Conservation (phyloP, 176 grass and related monocot species). For the Urochloa ruziziensis region DNA sequence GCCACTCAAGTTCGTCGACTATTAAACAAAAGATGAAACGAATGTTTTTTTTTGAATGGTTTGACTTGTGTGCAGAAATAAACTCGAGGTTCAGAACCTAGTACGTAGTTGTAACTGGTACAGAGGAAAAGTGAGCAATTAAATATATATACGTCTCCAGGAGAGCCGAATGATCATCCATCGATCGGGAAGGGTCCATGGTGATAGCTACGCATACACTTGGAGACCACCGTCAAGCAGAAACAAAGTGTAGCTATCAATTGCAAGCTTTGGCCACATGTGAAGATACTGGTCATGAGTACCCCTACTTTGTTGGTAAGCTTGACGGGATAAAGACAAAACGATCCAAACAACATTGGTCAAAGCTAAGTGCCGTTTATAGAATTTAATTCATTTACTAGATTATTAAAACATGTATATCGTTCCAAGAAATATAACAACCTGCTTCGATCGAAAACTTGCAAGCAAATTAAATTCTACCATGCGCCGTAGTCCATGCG, state of each 20-base stretch:
- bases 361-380: neutral
- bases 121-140: no score
- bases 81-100: neutral
- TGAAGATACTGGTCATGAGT: neutral
- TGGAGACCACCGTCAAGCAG: neutral
- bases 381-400: neutral
- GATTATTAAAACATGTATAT: no score
- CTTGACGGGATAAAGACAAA: neutral
- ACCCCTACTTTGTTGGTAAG: neutral
- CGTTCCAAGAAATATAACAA: no score
- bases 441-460: neutral
- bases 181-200: neutral
- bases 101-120: neutral
- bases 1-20: neutral
- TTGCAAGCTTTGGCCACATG: constrained; percentile 2
- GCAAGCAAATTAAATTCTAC: neutral
- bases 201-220: neutral
- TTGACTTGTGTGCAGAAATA: neutral
- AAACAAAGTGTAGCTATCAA: neutral
- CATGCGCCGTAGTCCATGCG: neutral
- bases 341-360: neutral
- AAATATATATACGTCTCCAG: neutral
- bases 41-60: neutral
- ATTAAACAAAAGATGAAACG: neutral
- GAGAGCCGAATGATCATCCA: neutral